These are phyloP conservation scores for Hirsutella minnesotensis DNA, from an alignment of 2,329 filamentous ascomycete genomes.

Conservation along the genomic window DNA sequence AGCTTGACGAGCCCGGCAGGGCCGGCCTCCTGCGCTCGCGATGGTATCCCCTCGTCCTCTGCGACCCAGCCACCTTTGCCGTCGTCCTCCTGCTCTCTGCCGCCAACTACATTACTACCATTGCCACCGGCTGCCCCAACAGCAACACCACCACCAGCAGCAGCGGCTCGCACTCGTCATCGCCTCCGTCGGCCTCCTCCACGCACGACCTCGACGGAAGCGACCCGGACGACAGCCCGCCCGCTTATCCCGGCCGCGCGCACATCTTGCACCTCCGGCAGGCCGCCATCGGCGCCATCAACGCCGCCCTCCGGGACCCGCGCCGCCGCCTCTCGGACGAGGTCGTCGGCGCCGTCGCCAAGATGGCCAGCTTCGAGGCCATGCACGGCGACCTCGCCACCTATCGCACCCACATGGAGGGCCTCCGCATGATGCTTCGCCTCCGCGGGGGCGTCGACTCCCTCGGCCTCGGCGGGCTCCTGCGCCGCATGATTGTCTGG, in stretches of 20 bases:
- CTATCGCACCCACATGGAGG: conserved; percentile 35
- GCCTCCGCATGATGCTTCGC: conserved; percentile 27
- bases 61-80: conserved; percentile 12
- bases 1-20: conserved; percentile 13
- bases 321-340: conserved; percentile 22
- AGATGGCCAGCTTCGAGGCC: conserved; percentile 41
- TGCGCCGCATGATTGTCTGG: conserved; percentile 34
- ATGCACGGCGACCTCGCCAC: conserved; percentile 29
- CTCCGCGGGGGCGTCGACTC: conserved; percentile 29
- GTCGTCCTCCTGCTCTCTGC: conserved; percentile 16
- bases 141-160: background rate
- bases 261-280: conserved; percentile 28
- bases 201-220: too few relatives aligned
- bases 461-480: conserved; percentile 29
- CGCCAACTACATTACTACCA: conserved; percentile 11
- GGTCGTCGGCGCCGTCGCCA: conserved; percentile 33
- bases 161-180: background rate
- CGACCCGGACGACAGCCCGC: too few relatives aligned
- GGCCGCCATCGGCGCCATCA: conserved; percentile 30
- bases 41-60: conserved; percentile 17
- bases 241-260: conserved; percentile 5
- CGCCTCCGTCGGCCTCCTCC: background rate
- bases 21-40: conserved; percentile 13
- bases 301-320: conserved; percentile 20
- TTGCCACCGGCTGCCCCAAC: background rate